These are phyloP conservation scores for Geosiphon pyriformis DNA, from an alignment of 192 early-diverging fungal genomes.

Conservation along the genomic window DNA sequence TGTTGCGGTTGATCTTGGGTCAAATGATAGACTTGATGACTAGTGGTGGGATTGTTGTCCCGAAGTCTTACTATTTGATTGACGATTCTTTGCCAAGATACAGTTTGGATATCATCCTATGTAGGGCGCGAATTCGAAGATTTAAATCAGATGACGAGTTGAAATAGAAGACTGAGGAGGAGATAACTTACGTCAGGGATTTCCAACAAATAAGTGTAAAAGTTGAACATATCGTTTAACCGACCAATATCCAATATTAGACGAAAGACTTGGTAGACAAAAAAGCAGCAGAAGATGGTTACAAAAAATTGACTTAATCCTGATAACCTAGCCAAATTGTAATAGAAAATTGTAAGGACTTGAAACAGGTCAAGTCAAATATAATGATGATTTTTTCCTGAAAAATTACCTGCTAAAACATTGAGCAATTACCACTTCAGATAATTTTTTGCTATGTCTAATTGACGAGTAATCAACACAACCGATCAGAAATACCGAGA, in stretches of 20 bases:
- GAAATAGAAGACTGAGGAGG: background rate
- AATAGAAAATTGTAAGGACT: conserved; percentile 12
- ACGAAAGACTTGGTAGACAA: conserved; percentile 66
- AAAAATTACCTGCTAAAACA: conserved; percentile 59
- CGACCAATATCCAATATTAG: conserved; percentile 64
- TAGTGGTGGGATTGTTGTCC: conserved; percentile 56
- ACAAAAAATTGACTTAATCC: conserved; percentile 54
- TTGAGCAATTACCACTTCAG: conserved; percentile 72
- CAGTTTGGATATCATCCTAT: conserved; percentile 77
- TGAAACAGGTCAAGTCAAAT: background rate
- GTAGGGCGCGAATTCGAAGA: background rate
- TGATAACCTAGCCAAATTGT: conserved; percentile 43
- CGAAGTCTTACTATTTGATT: conserved; percentile 65
- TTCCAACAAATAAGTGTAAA: conserved; percentile 74
- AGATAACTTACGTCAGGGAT: conserved; percentile 60
- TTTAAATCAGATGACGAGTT: conserved; percentile 10
- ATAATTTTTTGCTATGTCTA: conserved; percentile 59
- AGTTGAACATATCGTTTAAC: conserved; percentile 77
- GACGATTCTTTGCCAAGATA: conserved; percentile 83
- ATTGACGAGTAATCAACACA: conserved; percentile 88
- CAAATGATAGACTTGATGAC: conserved; percentile 21
- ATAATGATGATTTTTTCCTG: conserved; percentile 25
- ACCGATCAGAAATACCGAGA: conserved; percentile 83
- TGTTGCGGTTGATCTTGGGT: conserved; percentile 36
- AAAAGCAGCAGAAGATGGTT: conserved; percentile 63